Conservation (phyloP, 805 yeast genomes). For the Kazachstania psychrophila region DNA sequence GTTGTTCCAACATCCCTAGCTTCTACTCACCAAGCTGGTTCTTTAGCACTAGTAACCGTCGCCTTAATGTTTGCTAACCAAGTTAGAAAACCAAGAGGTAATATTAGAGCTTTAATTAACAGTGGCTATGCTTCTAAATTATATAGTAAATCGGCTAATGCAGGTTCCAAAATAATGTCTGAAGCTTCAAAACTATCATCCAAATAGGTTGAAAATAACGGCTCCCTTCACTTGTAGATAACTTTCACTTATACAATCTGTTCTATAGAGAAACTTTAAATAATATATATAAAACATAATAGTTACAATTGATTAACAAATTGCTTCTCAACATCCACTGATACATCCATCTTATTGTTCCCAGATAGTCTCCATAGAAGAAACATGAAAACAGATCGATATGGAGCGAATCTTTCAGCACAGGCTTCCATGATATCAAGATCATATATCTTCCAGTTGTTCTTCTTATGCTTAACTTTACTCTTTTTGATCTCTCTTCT, state of each 20-base stretch:
- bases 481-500: constrained; percentile 30
- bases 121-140: constrained; percentile 16
- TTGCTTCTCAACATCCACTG: constrained; percentile 24
- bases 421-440: constrained; percentile 48
- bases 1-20: constrained; percentile 90
- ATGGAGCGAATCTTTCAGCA: constrained; percentile 56
- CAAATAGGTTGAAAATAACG: neutral
- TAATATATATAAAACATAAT: neutral
- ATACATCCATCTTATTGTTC: constrained; percentile 40
- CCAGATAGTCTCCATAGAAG: constrained; percentile 64
- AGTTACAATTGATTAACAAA: constrained; percentile 7
- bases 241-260: neutral
- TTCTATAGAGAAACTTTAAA: neutral
- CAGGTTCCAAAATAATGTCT: constrained; percentile 29
- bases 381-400: constrained; percentile 57
- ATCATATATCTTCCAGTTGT: constrained; percentile 60
- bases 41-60: constrained; percentile 75
- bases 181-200: constrained; percentile 30
- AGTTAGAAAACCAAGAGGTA: constrained; percentile 48
- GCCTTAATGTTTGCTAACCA: constrained; percentile 55
- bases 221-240: too few species aligned
- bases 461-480: constrained; percentile 34
- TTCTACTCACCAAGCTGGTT: constrained; percentile 96
- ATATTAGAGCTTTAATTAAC: constrained; percentile 31
- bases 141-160: constrained; percentile 21